These are phyloP conservation scores for Psilocybe cyanescens DNA, from an alignment of 768 basidiomycete species.

Conservation along the genomic window DNA sequence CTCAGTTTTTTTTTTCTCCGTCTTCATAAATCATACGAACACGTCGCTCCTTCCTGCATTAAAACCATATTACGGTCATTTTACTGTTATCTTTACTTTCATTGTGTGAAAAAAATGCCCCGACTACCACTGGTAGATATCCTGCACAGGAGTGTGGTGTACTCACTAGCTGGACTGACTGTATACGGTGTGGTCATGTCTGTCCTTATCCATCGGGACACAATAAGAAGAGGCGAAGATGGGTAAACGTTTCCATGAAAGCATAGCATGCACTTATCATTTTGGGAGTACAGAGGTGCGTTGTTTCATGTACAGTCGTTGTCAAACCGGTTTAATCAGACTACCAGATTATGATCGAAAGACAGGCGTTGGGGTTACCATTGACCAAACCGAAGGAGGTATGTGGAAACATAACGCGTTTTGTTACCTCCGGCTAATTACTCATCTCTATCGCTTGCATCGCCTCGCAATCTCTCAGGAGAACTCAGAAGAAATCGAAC, in stretches of 20 bases:
- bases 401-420: conserved; percentile 8
- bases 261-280: conserved; percentile 3
- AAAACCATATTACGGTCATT: too few species aligned
- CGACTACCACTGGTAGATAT: conserved; percentile 23
- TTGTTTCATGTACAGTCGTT: conserved; percentile 7
- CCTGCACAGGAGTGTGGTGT: conserved; percentile 54
- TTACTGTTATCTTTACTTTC: too few species aligned
- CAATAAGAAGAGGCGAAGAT: conserved; percentile 60
- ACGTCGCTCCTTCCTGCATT: too few species aligned
- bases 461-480: conserved; percentile 29
- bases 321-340: neutral
- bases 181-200: conserved; percentile 57
- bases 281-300: conserved; percentile 34
- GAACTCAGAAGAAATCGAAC: conserved; percentile 37
- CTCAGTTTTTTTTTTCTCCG: too few species aligned
- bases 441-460: conserved; percentile 7
- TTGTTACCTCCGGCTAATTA: neutral
- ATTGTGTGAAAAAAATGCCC: conserved; percentile 17
- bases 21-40: too few species aligned
- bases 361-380: conserved; percentile 31
- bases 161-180: conserved; percentile 53
- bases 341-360: conserved; percentile 35
- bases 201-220: conserved; percentile 55
- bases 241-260: conserved; percentile 23
- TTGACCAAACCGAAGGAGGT: conserved; percentile 32